Conservation (phyloP, 495 filamentous ascomycete genomes). For the Astrothelium subdiscretum region DNA sequence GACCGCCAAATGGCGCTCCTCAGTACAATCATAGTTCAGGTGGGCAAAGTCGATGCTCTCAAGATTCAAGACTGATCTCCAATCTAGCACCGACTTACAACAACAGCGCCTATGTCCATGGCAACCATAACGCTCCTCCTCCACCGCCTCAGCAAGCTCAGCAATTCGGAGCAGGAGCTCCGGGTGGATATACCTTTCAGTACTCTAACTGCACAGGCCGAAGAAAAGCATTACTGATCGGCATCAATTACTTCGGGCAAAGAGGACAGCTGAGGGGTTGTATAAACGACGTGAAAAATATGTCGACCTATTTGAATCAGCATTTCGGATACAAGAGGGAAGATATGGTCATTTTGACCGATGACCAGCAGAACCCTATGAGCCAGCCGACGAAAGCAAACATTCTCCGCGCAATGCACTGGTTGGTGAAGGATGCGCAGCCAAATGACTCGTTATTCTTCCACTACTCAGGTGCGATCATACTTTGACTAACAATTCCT, state of each 20-base stretch:
- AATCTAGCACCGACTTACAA: neutral
- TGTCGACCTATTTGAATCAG: conserved; percentile 84
- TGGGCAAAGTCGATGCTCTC: neutral
- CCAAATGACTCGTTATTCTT: conserved; percentile 97
- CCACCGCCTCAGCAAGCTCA: conserved; percentile 46
- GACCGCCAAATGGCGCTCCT: neutral
- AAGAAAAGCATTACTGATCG: conserved; percentile 86
- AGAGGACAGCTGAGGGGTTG: conserved; percentile 85
- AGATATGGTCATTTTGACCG: conserved; percentile 96
- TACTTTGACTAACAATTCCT: neutral
- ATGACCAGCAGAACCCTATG: conserved; percentile 95
- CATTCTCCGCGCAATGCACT: conserved; percentile 94
- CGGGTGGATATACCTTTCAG: conserved; percentile 68
- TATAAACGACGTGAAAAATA: conserved; percentile 97
- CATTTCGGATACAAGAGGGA: conserved; percentile 89
- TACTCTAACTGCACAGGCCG: conserved; percentile 88
- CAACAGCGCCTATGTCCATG: conserved; percentile 36
- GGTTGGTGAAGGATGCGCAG: conserved; percentile 88
- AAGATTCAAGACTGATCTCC: neutral
- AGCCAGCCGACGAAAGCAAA: conserved; percentile 94
- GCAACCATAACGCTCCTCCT: conserved; percentile 26
- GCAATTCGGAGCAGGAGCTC: conserved; percentile 67
- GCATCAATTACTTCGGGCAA: conserved; percentile 96
- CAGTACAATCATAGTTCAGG: neutral
- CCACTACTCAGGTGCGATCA: conserved; percentile 81